These are phyloP conservation scores for Cladophialophora psammophila DNA, from an alignment of 2,329 filamentous ascomycete genomes.

Conservation along the genomic window DNA sequence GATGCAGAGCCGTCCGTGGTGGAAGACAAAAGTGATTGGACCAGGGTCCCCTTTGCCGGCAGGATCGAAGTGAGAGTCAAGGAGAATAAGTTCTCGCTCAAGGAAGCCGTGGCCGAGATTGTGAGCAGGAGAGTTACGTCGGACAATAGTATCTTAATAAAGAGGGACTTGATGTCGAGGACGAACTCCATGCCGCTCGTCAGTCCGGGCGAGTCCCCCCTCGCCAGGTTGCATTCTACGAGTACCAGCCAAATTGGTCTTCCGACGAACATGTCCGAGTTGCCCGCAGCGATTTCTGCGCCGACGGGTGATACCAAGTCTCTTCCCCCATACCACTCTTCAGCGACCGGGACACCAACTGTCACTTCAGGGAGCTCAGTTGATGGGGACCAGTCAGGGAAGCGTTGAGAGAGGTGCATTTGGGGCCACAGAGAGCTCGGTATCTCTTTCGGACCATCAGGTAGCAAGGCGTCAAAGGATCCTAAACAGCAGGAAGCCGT, in stretches of 20 bases:
- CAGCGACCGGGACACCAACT: conserved; percentile 18
- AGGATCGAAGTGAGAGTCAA: conserved; percentile 30
- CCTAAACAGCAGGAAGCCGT: neutral
- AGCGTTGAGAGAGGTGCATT: neutral
- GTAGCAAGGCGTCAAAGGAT: neutral
- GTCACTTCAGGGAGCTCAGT: conserved; percentile 27
- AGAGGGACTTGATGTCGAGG: conserved; percentile 12
- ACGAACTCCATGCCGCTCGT: neutral
- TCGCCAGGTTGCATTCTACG: conserved; percentile 10
- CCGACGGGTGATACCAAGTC: conserved; percentile 8
- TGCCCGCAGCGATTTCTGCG: conserved; percentile 17
- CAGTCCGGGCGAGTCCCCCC: conserved; percentile 10
- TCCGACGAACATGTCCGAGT: conserved; percentile 11
- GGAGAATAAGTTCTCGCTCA: conserved; percentile 29
- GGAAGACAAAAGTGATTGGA: conserved; percentile 23
- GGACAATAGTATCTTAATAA: conserved; percentile 25
- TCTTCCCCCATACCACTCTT: conserved; percentile 21
- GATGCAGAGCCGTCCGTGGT: conserved; percentile 7
- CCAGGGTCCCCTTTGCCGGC: conserved; percentile 25
- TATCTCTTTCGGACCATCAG: neutral
- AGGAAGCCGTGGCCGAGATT: conserved; percentile 30
- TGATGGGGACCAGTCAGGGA: conserved; percentile 15
- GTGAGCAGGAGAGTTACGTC: conserved; percentile 25
- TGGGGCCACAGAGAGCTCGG: neutral
- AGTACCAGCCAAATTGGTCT: conserved; percentile 10